These are phyloP conservation scores for Botryosphaeria agaves DNA, from an alignment of 2,329 filamentous ascomycete species.

Conservation along the genomic window DNA sequence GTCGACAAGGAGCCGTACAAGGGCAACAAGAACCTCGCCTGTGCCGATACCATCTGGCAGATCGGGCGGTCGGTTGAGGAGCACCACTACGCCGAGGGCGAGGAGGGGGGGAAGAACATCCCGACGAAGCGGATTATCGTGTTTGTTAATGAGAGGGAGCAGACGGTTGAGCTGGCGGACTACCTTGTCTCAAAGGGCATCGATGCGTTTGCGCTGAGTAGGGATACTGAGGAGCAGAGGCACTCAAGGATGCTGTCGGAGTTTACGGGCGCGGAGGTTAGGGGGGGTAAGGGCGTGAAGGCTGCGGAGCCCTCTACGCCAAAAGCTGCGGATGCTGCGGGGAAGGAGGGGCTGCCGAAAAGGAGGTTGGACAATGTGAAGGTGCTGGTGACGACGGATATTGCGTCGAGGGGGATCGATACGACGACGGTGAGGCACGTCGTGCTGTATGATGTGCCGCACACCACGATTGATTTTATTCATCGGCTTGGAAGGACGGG, in stretches of 20 bases:
- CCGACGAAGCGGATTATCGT: conserved; percentile 77
- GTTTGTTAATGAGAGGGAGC: conserved; percentile 92
- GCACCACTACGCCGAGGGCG: conserved; percentile 32
- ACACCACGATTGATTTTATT: conserved; percentile 95
- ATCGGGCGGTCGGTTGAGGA: conserved; percentile 60
- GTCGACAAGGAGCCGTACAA: conserved; percentile 83
- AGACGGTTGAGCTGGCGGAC: conserved; percentile 60
- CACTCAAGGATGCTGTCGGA: conserved; percentile 59
- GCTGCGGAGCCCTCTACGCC: neutral
- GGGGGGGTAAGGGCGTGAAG: neutral
- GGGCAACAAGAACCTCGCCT: conserved; percentile 83
- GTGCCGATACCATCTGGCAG: conserved; percentile 86
- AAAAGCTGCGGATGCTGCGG: neutral
- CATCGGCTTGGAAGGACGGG: conserved; percentile 85
- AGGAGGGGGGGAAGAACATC: conserved; percentile 28
- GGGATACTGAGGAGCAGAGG: conserved; percentile 65
- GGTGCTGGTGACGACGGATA: conserved; percentile 84
- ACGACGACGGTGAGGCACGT: conserved; percentile 83
- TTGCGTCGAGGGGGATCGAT: conserved; percentile 86
- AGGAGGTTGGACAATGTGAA: conserved; percentile 58
- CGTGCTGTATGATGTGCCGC: conserved; percentile 91
- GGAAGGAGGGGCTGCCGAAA: neutral
- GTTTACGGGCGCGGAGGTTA: conserved; percentile 38
- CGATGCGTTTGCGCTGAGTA: conserved; percentile 67
- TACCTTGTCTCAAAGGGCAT: conserved; percentile 77